phyloP scores from a whole-genome alignment of 768 basidiomycete genomes.

The Chalciporus sphaerocephalus region DNA sequence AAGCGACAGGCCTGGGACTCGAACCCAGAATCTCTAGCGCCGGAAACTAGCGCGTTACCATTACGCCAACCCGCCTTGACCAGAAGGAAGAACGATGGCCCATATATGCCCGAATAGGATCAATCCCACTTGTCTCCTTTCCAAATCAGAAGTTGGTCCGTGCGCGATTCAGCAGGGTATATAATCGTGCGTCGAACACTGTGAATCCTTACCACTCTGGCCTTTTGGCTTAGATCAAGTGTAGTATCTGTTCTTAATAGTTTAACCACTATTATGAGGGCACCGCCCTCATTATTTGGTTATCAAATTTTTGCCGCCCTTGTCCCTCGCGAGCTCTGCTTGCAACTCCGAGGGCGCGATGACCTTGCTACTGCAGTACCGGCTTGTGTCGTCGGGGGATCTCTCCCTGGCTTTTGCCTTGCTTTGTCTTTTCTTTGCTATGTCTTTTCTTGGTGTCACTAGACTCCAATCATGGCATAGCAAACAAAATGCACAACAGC shows the following conservation, averaged over 20 bases:
- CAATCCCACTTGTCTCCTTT: too few species aligned
- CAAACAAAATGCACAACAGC: not conserved
- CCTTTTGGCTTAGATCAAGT: conserved; percentile 63
- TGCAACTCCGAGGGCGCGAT: conserved; percentile 33
- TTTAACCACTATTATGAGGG: conserved; percentile 46
- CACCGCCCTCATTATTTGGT: conserved; percentile 46
- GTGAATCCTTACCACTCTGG: conserved; percentile 18
- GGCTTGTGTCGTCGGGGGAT: conserved; percentile 61
- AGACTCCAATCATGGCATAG: not conserved
- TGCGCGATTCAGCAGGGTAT: not conserved
- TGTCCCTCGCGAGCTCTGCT: conserved; percentile 30
- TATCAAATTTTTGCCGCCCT: conserved; percentile 32
- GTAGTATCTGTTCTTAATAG: conserved; percentile 49
- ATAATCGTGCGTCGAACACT: not conserved
- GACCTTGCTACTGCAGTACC: conserved; percentile 32
- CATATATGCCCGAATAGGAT: not conserved
- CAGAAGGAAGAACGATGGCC: not conserved
- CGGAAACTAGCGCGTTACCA: conserved; percentile 66
- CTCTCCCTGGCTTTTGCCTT: not conserved
- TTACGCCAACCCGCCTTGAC: conserved; percentile 53
- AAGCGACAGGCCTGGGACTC: conserved; percentile 57
- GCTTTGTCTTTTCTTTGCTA: not conserved
- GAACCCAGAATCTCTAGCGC: conserved; percentile 62
- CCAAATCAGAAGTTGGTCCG: not conserved
- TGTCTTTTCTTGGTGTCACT: not conserved